A percentile compares a stretch with the other conserved stretches of the same genome.
Evolutionary conservation across 2,329 filamentous ascomycete genomes (phyloP).

Genomic region (Apiospora malaysiana): DNA sequence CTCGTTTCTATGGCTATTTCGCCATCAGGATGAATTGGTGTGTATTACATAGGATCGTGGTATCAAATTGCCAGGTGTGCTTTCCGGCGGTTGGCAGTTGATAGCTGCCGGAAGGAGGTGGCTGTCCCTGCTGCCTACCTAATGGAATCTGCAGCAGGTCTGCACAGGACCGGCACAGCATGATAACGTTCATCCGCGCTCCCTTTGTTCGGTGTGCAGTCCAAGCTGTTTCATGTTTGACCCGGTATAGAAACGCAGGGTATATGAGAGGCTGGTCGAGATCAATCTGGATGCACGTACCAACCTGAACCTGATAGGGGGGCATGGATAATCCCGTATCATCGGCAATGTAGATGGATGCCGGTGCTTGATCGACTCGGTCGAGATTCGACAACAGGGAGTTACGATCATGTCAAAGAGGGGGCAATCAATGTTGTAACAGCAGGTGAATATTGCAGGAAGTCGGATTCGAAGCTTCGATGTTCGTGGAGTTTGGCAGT

Average conservation of each 20-base stretch:
- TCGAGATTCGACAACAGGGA: not conserved
- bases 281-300: not conserved
- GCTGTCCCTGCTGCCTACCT: too few relatives aligned
- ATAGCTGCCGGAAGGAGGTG: too few relatives aligned
- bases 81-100: not conserved
- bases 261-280: not conserved
- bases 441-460: not conserved
- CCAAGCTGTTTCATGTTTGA: not conserved
- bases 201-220: not conserved
- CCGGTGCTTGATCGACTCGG: not conserved
- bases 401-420: not conserved
- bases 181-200: not conserved
- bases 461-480: not conserved
- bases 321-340: not conserved
- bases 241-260: not conserved
- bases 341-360: not conserved
- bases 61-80: not conserved
- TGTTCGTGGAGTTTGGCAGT: not conserved
- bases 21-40: not conserved
- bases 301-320: not conserved
- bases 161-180: not conserved
- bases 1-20: not conserved
- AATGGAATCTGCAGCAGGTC: too few relatives aligned
- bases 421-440: not conserved
- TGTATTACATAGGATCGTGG: not conserved